Evolutionary conservation across 1,284 basidiomycete genomes (phyloP).

Genomic region (Erythrobasidium hasegawianum): DNA sequence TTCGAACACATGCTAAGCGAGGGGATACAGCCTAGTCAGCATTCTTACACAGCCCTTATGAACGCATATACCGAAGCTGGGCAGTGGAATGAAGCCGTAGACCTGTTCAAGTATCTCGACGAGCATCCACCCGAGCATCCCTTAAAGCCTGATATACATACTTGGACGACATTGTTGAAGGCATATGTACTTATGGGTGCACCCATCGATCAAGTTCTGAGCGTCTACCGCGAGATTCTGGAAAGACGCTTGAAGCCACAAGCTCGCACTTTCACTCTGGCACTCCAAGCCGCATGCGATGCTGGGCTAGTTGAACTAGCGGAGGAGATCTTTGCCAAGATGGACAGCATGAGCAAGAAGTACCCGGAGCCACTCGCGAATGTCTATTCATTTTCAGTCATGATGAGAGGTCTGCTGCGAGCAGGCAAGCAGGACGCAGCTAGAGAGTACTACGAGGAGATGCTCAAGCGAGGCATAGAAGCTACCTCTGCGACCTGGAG

Average conservation of each 20-base stretch:
- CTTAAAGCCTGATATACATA: constrained; percentile 43
- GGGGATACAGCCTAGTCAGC: constrained; percentile 62
- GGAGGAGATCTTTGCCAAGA: constrained; percentile 63
- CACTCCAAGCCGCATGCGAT: constrained; percentile 81
- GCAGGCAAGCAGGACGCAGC: constrained; percentile 59
- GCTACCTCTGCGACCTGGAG: constrained; percentile 70
- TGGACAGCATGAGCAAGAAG: constrained; percentile 49
- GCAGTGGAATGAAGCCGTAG: constrained; percentile 70
- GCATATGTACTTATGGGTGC: constrained; percentile 76
- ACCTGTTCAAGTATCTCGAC: constrained; percentile 66
- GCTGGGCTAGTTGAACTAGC: constrained; percentile 65
- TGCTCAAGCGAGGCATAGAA: constrained; percentile 63
- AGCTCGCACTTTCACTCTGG: constrained; percentile 65
- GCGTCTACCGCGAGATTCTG: constrained; percentile 63
- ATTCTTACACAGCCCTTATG: constrained; percentile 69
- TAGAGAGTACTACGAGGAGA: constrained; percentile 67
- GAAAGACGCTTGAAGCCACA: constrained; percentile 58
- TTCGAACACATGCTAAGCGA: constrained; percentile 60
- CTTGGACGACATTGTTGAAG: constrained; percentile 77
- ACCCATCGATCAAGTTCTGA: constrained; percentile 65
- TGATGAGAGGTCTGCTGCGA: constrained; percentile 75
- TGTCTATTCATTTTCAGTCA: constrained; percentile 69
- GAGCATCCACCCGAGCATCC: constrained; percentile 47
- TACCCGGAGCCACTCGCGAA: constrained; percentile 44
- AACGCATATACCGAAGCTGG: constrained; percentile 78